Base-by-base conservation (phyloP, 805 yeast genomes). In the Blastobotrys terrestris region DNA sequence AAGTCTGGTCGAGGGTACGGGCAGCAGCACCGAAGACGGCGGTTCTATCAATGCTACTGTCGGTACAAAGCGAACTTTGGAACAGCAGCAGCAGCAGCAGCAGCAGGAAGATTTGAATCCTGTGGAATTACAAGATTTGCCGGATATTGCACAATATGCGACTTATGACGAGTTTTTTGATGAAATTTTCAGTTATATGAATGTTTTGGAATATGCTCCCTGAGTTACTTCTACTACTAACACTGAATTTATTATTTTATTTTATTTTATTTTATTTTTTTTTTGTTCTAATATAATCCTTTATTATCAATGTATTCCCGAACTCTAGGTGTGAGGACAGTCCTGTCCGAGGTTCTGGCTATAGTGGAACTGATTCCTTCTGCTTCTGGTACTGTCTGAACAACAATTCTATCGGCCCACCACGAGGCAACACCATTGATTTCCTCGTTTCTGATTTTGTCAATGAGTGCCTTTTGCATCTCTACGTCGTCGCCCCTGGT, bases 101-200 rank as follows among this genome's bases (percentile, higher is more conserved):
- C 47, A 21, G 35, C 47, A 20, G 5, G 18, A 31, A 13, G 18
- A 13, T 13, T 35, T 26, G 20, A 20, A 16, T 14, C 22, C 26
- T 5, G 22, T 15, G 20, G 45, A 16, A 6, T 11, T n/a, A 3
- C 18, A 26, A 3, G 53, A 20, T 18, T 18, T 52, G 31, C 55
- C 51, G 1, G 80, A 77, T 57, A 74, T 75, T 7, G 69, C 77
- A 1, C 73, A 73, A 46, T 77, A 78, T 58, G 74, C 72, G 51
- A 75, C 77, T 2, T 79, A 79, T 60, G 83, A 79, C 55, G 83
- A 79, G 49, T 79, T 79, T 62, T 79, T 79, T 64, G 78, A 75
- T 49, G 81, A 74, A 11, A 72, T 76, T 50, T 73, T 71, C 44
- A 46, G 53, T 14, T 48, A 53, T 16, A 44, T 52, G 21, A 83